Conservation (phyloP, 164 flowering plant genomes). For the Sedum album region DNA sequence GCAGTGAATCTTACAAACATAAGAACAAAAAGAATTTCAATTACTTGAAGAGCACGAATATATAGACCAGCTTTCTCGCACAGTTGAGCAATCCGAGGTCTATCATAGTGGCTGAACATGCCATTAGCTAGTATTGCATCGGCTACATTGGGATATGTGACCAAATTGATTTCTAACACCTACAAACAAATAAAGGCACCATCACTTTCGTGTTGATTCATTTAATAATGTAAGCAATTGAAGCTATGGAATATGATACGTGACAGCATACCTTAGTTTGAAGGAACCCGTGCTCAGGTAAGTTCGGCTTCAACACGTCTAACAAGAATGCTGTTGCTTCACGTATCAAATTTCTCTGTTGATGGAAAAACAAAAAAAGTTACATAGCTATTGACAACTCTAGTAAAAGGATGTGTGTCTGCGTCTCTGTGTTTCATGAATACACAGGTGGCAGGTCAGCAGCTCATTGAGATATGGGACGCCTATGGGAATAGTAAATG, state of each 20-base stretch:
- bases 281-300: slow-evolving; percentile 62
- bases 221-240: not conserved
- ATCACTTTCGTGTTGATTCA: not conserved
- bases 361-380: not conserved
- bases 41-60: slow-evolving; percentile 81
- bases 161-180: slow-evolving; percentile 95
- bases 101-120: slow-evolving; percentile 97
- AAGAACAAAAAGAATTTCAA: not conserved
- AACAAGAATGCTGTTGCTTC: slow-evolving; percentile 77
- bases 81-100: slow-evolving; percentile 94
- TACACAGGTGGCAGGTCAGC: not conserved
- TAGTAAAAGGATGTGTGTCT: not conserved
- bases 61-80: slow-evolving; percentile 97
- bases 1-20: not conserved
- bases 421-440: not conserved
- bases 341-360: slow-evolving; percentile 79
- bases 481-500: not conserved
- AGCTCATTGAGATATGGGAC: not conserved
- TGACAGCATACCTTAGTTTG: slow-evolving; percentile 51
- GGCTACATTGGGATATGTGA: slow-evolving; percentile 97
- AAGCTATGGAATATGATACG: not conserved
- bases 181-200: slow-evolving; percentile 17
- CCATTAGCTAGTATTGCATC: slow-evolving; percentile 99
- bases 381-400: no score
- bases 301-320: slow-evolving; percentile 74